Conservation (phyloP, 108 stramenopile genomes). For the Craspedostauros australis region DNA sequence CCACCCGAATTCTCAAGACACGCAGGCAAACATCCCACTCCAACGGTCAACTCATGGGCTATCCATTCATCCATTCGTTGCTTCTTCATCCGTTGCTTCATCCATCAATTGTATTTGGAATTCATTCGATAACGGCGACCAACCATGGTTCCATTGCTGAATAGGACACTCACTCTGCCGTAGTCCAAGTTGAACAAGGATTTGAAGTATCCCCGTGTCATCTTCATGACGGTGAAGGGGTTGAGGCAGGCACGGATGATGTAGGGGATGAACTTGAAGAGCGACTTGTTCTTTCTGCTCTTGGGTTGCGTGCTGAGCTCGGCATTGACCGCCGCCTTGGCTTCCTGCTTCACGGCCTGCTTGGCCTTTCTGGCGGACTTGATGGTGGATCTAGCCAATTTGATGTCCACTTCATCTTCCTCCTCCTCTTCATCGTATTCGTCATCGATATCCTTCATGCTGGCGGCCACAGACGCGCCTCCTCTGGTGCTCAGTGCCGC, state of each 20-base stretch:
- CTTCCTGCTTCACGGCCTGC: slow-evolving; percentile 21
- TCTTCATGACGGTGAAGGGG: slow-evolving; percentile 61
- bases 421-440: slow-evolving; percentile 51
- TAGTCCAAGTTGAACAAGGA: slow-evolving; percentile 67
- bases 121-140: no score
- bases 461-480: slow-evolving; percentile 2
- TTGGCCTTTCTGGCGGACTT: slow-evolving; percentile 40
- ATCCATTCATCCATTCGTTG: no score
- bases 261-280: slow-evolving; percentile 62
- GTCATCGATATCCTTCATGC: slow-evolving; percentile 32
- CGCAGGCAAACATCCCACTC: no score
- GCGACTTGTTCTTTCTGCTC: slow-evolving; percentile 24
- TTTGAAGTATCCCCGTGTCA: slow-evolving; percentile 69
- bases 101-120: no score
- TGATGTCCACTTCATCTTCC: slow-evolving; percentile 38
- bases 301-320: slow-evolving; percentile 22
- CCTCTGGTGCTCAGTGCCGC: not conserved
- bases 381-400: slow-evolving; percentile 15
- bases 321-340: slow-evolving; percentile 32
- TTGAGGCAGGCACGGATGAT: slow-evolving; percentile 74
- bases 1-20: no score
- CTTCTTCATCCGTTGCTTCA: no score
- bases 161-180: slow-evolving; percentile 21
- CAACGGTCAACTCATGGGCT: no score
- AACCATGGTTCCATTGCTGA: slow-evolving; percentile 1